Evolutionary conservation across 106 monocot species (phyloP), one percentile per base, ranked within the genome.

Genomic region (Acanthochlamys bracteata): DNA sequence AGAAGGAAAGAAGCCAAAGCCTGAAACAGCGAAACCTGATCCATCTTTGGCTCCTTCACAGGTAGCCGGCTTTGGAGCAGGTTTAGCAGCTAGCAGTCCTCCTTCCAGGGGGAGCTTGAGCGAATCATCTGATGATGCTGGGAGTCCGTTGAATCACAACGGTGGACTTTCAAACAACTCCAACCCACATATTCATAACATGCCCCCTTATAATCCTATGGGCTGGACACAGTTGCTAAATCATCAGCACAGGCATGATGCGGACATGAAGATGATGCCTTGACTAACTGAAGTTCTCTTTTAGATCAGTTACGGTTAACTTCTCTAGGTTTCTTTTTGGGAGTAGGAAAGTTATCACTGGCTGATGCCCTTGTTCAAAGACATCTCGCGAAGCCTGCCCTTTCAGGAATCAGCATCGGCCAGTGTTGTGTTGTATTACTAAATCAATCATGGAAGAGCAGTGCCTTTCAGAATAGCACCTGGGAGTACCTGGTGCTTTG

Each of bases 31-130:
- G 7, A 80, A 65, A 17, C 66, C 22, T 0, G 80, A 88, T 7
- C 71, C 75, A 27, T 57, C 69, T 4, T 61, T 75, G 0, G 76
- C 61, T 16, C 85, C 64, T 65, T 51, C 75, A 3, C 79, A 77
- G 27, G 61, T 76, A 55, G 25, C 72, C 11, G 82, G 82, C 16
- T 78, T 82, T 40, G 76, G 72, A 11, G 74, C 67, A 7, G 25
- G 66, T 47, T 67, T 64, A 7, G 60, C 73, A 20, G 69, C 66
- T 2, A 83, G 79, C 62, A 83, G 79, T 61, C 89, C 86, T 13
- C 86, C 83, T 1, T 81, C 83, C 25, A 80, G 89, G 41, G 89
- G 78, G 1, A 76, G 83, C 0, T 83, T 76, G 4, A 86, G 81
- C 15, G 89, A 76, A 65, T 76, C 83, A 7, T 83, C 83, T 4